Conservation (phyloP, 768 basidiomycete species). For the Amanita molliuscula region DNA sequence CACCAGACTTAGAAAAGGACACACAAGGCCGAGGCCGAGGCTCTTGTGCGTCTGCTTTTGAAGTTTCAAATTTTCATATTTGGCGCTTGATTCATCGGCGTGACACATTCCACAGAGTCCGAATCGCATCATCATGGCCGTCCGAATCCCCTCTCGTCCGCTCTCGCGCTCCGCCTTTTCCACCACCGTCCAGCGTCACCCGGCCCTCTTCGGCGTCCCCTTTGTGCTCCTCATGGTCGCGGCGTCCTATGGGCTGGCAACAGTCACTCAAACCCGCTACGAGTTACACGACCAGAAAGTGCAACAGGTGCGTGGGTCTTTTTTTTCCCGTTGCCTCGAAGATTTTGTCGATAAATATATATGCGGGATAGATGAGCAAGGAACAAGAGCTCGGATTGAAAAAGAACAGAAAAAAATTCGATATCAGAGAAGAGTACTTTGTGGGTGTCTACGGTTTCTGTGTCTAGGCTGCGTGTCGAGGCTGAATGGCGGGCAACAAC, state of each 20-base stretch:
- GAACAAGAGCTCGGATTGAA: slow-evolving; percentile 73
- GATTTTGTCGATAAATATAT: neutral
- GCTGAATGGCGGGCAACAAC: neutral
- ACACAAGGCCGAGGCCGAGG: too few species aligned
- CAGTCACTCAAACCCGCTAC: slow-evolving; percentile 85
- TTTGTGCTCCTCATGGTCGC: slow-evolving; percentile 80
- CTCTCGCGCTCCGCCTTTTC: slow-evolving; percentile 29
- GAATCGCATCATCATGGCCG: too few species aligned
- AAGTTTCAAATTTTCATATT: too few species aligned
- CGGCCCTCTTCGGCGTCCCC: slow-evolving; percentile 74
- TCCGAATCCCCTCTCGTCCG: slow-evolving; percentile 42
- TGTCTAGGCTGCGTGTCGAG: neutral
- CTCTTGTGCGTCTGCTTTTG: too few species aligned
- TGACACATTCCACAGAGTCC: too few species aligned
- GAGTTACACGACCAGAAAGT: slow-evolving; percentile 80
- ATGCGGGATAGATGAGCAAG: slow-evolving; percentile 43
- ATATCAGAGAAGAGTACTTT: slow-evolving; percentile 93
- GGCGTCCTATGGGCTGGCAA: slow-evolving; percentile 74
- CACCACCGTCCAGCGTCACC: slow-evolving; percentile 43
- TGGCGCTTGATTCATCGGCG: too few species aligned
- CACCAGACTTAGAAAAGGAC: too few species aligned
- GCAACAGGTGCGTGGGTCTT: slow-evolving; percentile 43
- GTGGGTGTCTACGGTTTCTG: slow-evolving; percentile 39
- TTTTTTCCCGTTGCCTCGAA: neutral
- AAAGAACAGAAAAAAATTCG: slow-evolving; percentile 67